A percentile compares a stretch with the other conserved stretches of the same genome.
Conservation (phyloP, 2,329 filamentous ascomycete genomes). For the Aspergillus ustus region DNA sequence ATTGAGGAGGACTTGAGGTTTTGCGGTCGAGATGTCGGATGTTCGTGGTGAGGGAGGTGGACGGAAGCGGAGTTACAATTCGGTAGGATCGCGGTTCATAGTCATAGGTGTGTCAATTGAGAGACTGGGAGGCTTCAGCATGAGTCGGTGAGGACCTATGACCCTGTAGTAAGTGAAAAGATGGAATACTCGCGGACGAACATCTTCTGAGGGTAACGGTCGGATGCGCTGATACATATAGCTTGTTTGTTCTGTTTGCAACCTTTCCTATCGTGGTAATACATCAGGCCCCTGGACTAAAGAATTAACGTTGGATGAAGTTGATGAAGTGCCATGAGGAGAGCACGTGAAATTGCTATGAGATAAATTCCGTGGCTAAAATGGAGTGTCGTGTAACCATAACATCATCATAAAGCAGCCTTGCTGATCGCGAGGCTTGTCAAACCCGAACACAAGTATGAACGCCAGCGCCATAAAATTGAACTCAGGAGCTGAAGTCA, state of each 20-base stretch:
- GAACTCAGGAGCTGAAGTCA: neutral
- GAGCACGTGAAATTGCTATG: neutral
- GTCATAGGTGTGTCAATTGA: neutral
- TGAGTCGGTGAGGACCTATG: neutral
- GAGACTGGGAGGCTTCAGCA: neutral
- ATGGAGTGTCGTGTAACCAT: neutral
- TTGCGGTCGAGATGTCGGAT: neutral
- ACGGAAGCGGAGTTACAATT: neutral
- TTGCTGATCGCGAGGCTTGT: neutral
- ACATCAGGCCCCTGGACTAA: neutral
- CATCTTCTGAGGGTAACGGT: neutral
- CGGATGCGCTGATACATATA: slow-evolving; percentile 14
- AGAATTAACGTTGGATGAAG: neutral
- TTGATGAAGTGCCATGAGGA: neutral
- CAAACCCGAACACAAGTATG: neutral
- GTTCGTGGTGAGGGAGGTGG: neutral
- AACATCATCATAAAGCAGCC: neutral
- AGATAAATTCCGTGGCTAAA: neutral
- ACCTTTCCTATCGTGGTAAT: neutral
- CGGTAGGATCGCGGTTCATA: neutral
- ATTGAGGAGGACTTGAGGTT: neutral
- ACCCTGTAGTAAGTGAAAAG: neutral
- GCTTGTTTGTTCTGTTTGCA: slow-evolving; percentile 27
- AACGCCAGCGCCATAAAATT: neutral
- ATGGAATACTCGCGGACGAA: neutral